Base-by-base conservation (phyloP, 768 basidiomycete genomes). In the Naganishia kalamii region DNA sequence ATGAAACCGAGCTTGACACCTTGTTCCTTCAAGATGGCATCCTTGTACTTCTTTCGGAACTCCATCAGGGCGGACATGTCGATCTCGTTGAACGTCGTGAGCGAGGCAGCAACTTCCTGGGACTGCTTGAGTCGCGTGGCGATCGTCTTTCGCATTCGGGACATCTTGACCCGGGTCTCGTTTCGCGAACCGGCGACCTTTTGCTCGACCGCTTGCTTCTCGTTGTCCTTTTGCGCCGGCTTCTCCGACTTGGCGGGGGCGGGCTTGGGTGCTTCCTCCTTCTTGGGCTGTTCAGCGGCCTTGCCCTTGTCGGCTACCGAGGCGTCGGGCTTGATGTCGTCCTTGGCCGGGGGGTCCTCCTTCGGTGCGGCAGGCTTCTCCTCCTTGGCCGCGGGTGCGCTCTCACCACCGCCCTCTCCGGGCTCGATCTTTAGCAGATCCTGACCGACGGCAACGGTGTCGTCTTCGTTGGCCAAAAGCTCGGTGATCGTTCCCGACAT, bases 1-100 rank as follows among this genome's bases (percentile, higher is more conserved):
- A 99, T 99, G 85, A 89, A 98, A 17, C 96, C 94, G 68, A 99
- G 85, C 79, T 98, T 98, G 78, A 98, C 87, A 57, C 92, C 93
- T 71, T 92, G 88, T 74, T 87, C 85, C 79, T 98, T 96, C 47
- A 92, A 81, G 41, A 97, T 82, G 47, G 84, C 81, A 69, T 96
- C 92, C 83, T 98, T 98, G 85, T 92, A 93, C 76, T 87, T 85
- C 77, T 87, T 85, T 73, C 94, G 89, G 86, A 98, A 86, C 44
- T 88, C 87, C 82, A 96, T 89, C 63, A 98, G 81, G 46, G 89
- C 87, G 44, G 91, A 92, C 94, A 99, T 98, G 82, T 98, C 94
- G 75, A 99, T 90, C 81, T 99, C 94, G 81, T 99, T 97, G 85
- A 99, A 99, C 27, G 94, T 98, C 35, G 96, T 98, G 66, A 98